These are phyloP conservation scores for Cadophora malorum DNA, from an alignment of 2,329 filamentous ascomycete genomes.

Conservation along the genomic window DNA sequence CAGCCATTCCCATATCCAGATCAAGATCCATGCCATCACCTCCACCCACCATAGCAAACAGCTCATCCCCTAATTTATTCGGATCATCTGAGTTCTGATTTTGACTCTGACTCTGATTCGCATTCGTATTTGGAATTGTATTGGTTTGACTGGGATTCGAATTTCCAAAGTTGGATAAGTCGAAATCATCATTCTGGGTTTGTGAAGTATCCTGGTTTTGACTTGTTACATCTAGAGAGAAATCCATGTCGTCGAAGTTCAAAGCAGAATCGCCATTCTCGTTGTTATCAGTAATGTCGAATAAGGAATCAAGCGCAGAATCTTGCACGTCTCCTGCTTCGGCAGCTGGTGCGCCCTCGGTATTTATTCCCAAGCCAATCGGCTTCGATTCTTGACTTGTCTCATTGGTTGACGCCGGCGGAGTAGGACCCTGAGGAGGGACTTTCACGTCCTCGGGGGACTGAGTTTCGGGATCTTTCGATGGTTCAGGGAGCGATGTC, in stretches of 20 bases:
- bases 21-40: conserved; percentile 52
- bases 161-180: conserved; percentile 43
- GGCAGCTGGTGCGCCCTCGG: conserved; percentile 27
- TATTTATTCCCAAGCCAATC: conserved; percentile 39
- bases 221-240: conserved; percentile 33
- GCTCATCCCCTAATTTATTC: conserved; percentile 36
- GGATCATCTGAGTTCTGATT: conserved; percentile 25
- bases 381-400: conserved; percentile 29
- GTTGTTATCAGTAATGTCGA: conserved; percentile 38
- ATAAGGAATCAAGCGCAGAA: conserved; percentile 41
- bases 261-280: conserved; percentile 31
- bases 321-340: conserved; percentile 34
- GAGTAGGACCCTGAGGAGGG: conserved; percentile 30
- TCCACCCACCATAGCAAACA: conserved; percentile 32
- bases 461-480: conserved; percentile 26
- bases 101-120: conserved; percentile 7
- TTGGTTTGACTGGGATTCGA: conserved; percentile 50
- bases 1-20: conserved; percentile 57
- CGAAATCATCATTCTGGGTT: conserved; percentile 40
- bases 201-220: conserved; percentile 35
- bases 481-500: conserved; percentile 22
- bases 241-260: conserved; percentile 43
- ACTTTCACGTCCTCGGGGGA: conserved; percentile 20
- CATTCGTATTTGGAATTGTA: conserved; percentile 31
- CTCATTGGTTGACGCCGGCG: conserved; percentile 35